Evolutionary conservation across 208 protist species (phyloP).

Genomic region (Trypanosoma avium): DNA sequence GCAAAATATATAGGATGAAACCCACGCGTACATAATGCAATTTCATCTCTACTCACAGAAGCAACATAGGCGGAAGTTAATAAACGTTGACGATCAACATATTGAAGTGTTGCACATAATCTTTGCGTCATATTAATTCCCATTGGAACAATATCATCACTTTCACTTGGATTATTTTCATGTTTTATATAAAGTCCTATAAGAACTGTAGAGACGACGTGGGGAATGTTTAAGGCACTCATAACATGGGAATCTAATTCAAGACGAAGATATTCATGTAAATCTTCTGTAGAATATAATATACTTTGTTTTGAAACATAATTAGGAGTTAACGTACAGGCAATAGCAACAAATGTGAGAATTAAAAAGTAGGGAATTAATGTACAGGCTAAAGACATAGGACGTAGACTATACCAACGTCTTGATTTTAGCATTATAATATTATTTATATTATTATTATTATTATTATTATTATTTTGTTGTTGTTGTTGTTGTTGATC

Average conservation of each 20-base stretch:
- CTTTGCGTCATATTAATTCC: constrained; percentile 8
- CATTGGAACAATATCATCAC: constrained; percentile 3
- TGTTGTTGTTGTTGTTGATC: not conserved
- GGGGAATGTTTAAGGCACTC: not conserved
- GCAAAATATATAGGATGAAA: not conserved
- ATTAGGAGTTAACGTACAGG: not conserved
- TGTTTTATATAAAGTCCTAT: not conserved
- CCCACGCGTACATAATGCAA: constrained; percentile 7
- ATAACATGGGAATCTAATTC: constrained; percentile 5
- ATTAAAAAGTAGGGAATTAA: not conserved
- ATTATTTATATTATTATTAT: not conserved
- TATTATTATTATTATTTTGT: not conserved
- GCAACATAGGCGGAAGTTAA: constrained; percentile 3
- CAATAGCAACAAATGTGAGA: not conserved
- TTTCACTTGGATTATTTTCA: not conserved
- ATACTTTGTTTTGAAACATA: not conserved
- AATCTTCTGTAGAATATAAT: not conserved
- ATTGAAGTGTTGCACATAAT: constrained; percentile 5
- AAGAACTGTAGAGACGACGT: not conserved
- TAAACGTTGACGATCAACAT: constrained; percentile 4
- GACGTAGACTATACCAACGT: not conserved
- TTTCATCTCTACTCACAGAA: constrained; percentile 6
- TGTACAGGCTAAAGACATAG: not conserved
- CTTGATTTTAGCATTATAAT: not conserved
- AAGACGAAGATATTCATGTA: constrained; percentile 9